Conservation (phyloP, 352 stramenopile species). For the Pythium diclinum region DNA sequence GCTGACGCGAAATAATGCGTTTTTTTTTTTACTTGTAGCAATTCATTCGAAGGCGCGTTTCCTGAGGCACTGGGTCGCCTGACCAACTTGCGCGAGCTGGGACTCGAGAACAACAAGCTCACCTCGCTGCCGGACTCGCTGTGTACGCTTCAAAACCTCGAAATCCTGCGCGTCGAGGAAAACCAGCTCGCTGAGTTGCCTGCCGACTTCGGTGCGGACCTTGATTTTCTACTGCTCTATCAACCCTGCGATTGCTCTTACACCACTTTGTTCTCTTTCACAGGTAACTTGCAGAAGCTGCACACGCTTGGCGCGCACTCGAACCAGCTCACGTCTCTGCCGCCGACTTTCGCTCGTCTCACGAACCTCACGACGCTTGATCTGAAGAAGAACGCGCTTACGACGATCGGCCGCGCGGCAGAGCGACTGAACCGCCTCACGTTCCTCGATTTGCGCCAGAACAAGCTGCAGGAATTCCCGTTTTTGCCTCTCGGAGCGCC, state of each 20-base stretch:
- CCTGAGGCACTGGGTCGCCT: slow-evolving; percentile 48
- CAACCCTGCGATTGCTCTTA: not conserved
- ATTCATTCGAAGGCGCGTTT: slow-evolving; percentile 48
- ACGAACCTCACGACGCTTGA: slow-evolving; percentile 51
- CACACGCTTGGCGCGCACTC: slow-evolving; percentile 58
- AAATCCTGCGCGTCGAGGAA: slow-evolving; percentile 59
- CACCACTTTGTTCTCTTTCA: not conserved
- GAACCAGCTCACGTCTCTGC: slow-evolving; percentile 59
- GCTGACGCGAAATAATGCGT: slow-evolving; percentile 13
- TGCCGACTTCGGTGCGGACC: slow-evolving; percentile 39
- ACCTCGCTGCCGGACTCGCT: slow-evolving; percentile 51
- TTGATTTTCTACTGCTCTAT: not conserved
- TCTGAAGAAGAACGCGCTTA: slow-evolving; percentile 71
- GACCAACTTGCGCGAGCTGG: slow-evolving; percentile 56
- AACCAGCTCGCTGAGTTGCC: slow-evolving; percentile 56
- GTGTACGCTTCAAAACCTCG: slow-evolving; percentile 39
- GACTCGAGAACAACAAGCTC: slow-evolving; percentile 66
- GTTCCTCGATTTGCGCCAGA: slow-evolving; percentile 74
- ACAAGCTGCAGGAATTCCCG: slow-evolving; percentile 62
- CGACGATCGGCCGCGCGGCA: slow-evolving; percentile 35
- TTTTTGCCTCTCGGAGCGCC: slow-evolving; percentile 38
- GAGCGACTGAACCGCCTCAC: slow-evolving; percentile 34
- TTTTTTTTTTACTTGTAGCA: slow-evolving; percentile 35
- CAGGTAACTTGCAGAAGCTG: slow-evolving; percentile 41
- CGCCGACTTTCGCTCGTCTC: slow-evolving; percentile 43